Evolutionary conservation across 208 protist genomes (phyloP), one percentile per base, ranked within the genome.

Genomic region (Acanthamoeba royreba): DNA sequence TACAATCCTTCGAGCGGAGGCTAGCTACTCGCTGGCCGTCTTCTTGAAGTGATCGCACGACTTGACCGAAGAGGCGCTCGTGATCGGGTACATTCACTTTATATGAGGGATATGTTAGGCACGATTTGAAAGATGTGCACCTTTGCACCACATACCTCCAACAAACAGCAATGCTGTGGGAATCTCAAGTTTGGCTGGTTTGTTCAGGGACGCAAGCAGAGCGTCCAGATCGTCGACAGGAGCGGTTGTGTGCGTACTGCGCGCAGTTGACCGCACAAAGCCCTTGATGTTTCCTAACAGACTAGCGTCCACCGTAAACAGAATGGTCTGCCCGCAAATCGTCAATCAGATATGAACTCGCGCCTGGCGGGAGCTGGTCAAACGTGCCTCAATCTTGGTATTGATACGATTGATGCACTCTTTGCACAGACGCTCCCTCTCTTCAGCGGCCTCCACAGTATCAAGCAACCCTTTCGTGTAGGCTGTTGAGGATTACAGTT

Each of bases 1-100:
- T 85, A 45, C 74, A 85, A 45, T 85, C 74, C 74, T 85, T 85
- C 9, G 74, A 85, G 19, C 74, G 74, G 22, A 85, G 74, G 74
- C 74, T 85, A 28, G 74, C 74, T 45, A 85, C 74, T 2, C 74
- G n/a, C 22, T 85, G 74, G 7, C 74, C 74, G 74, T 45, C 43
- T 25, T 25, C 8, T 35, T 45, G 74, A 40, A 85, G 74, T 4
- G 74, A 85, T 45, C 53, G 74, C 4, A 42, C 74, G 4, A 85
- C 43, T 45, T 85, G 74, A 15, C 13, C 40, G 25, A 85, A 85
- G 43, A 85, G 46, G 43, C 43, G 74, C 13, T 85, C 74, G 74
- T 85, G 74, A 33, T 85, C 74, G 43, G 74, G 74, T 25, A 85
- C 74, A 28, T 85, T 85, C 22, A 85, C 74, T 85, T n/a, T n/a